Percentiles rank a stretch among this genome's conserved stretches.
Evolutionary conservation across 352 stramenopile species (phyloP).

Genomic region (Globisporangium perplexum): DNA sequence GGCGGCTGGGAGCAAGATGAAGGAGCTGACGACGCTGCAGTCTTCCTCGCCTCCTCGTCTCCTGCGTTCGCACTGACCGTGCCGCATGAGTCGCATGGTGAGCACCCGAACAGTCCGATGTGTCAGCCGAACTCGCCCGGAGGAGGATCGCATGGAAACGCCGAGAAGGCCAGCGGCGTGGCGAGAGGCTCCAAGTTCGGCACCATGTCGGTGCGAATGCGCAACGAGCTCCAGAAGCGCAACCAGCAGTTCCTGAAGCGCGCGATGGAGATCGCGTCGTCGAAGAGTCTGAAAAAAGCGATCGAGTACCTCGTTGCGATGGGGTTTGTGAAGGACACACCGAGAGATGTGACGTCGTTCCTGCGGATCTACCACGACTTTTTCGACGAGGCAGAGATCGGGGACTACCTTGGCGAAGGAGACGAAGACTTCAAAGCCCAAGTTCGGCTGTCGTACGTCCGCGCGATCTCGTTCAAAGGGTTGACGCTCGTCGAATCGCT

Average conservation of each 20-base stretch:
- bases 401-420: slow-evolving; percentile 93
- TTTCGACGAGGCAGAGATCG: slow-evolving; percentile 90
- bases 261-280: slow-evolving; percentile 70
- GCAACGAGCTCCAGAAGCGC: slow-evolving; percentile 77
- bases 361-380: slow-evolving; percentile 92
- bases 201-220: slow-evolving; percentile 66
- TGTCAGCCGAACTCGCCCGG: slow-evolving; percentile 6
- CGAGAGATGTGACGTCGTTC: slow-evolving; percentile 92
- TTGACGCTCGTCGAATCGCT: slow-evolving; percentile 97
- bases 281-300: slow-evolving; percentile 85
- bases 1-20: slow-evolving; percentile 85
- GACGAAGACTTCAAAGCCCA: slow-evolving; percentile 88
- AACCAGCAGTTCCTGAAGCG: slow-evolving; percentile 79
- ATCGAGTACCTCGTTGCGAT: slow-evolving; percentile 83
- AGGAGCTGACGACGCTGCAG: slow-evolving; percentile 14
- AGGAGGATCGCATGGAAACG: background rate
- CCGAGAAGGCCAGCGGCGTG: background rate
- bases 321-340: slow-evolving; percentile 82
- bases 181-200: slow-evolving; percentile 25
- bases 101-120: background rate
- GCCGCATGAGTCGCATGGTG: background rate
- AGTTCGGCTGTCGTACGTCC: slow-evolving; percentile 94
- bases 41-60: background rate
- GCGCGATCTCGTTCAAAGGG: slow-evolving; percentile 95
- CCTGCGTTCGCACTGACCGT: background rate